Conservation (phyloP, 805 yeast species). For the Candida xiaguanensis region DNA sequence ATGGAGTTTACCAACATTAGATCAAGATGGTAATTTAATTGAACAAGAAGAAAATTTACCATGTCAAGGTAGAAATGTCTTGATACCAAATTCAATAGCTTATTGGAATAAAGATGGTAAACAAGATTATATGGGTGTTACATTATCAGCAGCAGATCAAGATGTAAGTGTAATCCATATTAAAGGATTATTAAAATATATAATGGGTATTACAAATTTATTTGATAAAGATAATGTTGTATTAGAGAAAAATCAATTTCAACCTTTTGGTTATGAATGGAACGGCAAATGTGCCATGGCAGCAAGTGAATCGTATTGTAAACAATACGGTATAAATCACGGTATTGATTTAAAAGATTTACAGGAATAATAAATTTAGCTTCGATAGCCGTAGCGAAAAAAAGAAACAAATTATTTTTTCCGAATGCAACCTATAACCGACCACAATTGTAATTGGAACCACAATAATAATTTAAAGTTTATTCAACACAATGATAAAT, state of each 20-base stretch:
- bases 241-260: constrained; percentile 2
- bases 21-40: constrained; percentile 18
- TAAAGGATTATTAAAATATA: constrained; percentile 24
- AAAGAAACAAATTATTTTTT: neutral
- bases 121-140: constrained; percentile 28
- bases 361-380: neutral
- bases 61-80: constrained; percentile 28
- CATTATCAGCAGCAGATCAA: constrained; percentile 35
- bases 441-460: no score
- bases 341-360: neutral
- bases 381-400: neutral
- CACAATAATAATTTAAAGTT: no score
- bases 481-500: no score
- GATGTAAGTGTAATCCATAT: constrained; percentile 34
- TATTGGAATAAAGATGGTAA: constrained; percentile 18
- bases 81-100: constrained; percentile 35
- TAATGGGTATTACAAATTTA: constrained; percentile 7
- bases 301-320: constrained; percentile 25
- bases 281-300: constrained; percentile 29
- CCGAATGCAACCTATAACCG: neutral
- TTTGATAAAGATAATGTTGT: constrained; percentile 8
- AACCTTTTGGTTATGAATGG: constrained; percentile 14
- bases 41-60: constrained; percentile 25
- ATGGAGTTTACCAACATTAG: constrained; percentile 20
- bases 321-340: constrained; percentile 13